phyloP scores from a whole-genome alignment of 306 rosid genomes.

The Alnus rubra region DNA sequence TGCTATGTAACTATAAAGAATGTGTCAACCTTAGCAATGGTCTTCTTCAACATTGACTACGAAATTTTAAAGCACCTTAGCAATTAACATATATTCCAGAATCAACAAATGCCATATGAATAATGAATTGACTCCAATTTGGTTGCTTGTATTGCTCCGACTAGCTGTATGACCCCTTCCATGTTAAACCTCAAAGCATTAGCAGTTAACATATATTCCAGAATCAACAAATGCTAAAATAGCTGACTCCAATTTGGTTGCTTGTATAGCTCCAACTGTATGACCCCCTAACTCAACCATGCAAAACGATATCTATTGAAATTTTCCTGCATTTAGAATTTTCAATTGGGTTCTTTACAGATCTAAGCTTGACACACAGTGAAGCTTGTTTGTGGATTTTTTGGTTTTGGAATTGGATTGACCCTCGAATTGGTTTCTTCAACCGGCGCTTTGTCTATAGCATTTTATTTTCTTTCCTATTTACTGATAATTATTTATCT shows the following conservation, averaged over 20 bases:
- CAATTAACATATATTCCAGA: neutral
- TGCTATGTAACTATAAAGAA: neutral
- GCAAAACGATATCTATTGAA: neutral
- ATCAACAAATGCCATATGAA: neutral
- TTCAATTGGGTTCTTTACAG: constrained; percentile 1
- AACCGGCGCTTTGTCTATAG: neutral
- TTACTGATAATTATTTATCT: neutral
- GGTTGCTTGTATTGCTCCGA: neutral
- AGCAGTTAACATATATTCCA: neutral
- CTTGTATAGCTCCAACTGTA: neutral
- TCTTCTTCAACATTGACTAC: too few species aligned
- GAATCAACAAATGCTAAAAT: neutral
- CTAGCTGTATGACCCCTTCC: neutral
- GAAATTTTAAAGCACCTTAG: too few species aligned
- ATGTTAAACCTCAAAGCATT: too few species aligned
- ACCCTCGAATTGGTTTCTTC: neutral
- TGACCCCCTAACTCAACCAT: neutral
- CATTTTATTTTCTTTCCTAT: neutral
- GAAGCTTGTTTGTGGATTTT: neutral
- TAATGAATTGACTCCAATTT: neutral
- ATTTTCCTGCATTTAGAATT: neutral
- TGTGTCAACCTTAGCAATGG: neutral
- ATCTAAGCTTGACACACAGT: neutral
- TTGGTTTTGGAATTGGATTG: neutral
- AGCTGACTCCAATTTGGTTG: neutral